Evolutionary conservation across 495 filamentous ascomycete species (phyloP), one percentile per base, ranked within the genome.

Genomic region (Friedmanniomyces simplex): DNA sequence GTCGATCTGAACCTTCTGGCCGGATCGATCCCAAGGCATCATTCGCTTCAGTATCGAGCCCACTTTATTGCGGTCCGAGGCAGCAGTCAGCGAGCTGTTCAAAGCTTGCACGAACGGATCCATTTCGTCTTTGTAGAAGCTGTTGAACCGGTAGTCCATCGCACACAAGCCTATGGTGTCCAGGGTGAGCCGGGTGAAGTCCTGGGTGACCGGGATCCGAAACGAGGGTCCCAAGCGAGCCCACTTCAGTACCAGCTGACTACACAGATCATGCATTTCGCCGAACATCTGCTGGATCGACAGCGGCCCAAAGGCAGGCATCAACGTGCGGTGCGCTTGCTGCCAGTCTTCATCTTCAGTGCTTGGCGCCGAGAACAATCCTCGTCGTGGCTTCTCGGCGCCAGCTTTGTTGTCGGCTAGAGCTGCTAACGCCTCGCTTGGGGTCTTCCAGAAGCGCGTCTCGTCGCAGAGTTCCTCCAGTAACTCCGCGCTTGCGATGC

Each of bases 131-230:
- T 75, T 73, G 61, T 88, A 88, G 67, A 83, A 88, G 12, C 79
- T 82, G 63, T 90, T 89, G 73, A 89, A 90, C 18, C 86, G 80
- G 43, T 75, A 83, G 28, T 79, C 81, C 84, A 90, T 87, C 0
- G 86, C 52, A 36, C 59, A 61, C 11, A 89, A 74, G 4, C 82
- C 82, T n/a, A 89, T 79, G 0, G 83, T 84, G 60, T 91, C 86
- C 0, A 91, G 75, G 1, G 85, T 83, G 32, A 91, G 68, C 12
- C 85, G 79, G 1, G 87, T 89, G 56, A 91, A 88, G 67, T 89
- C 84, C n/a, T 84, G 83, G 0, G 80, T 76, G 0, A 81, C 80
- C 24, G 71, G 68, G 59, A 90, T 87, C 16, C 76, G 71, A 21
- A 74, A 60, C 2, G 71, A 62, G 0, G 79, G 67, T 0, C 85